Conservation (phyloP, 2,329 filamentous ascomycete genomes). For the Didymella lethalis region DNA sequence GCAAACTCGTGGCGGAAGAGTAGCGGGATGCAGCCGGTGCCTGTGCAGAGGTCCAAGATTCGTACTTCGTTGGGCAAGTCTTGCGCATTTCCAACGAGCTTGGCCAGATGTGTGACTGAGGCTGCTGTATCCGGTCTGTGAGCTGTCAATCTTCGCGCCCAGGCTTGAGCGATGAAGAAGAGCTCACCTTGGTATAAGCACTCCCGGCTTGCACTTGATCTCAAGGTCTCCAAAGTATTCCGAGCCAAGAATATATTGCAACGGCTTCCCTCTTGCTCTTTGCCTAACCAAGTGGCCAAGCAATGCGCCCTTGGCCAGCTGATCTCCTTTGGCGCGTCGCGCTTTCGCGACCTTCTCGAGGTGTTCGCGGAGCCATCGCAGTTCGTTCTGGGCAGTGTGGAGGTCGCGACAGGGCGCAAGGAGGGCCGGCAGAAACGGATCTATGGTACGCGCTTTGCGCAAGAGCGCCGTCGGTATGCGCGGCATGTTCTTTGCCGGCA, state of each 20-base stretch:
- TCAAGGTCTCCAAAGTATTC: conserved; percentile 89
- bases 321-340: conserved; percentile 31
- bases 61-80: conserved; percentile 55
- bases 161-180: conserved; percentile 26
- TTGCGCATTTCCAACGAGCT: conserved; percentile 34
- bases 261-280: conserved; percentile 70
- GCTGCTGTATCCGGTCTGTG: conserved; percentile 58
- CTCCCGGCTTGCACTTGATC: conserved; percentile 76
- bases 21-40: conserved; percentile 88
- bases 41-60: conserved; percentile 87
- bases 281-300: conserved; percentile 38
- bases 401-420: conserved; percentile 71
- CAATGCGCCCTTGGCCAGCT: conserved; percentile 30
- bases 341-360: conserved; percentile 40
- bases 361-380: conserved; percentile 75
- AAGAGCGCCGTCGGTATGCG: conserved; percentile 68
- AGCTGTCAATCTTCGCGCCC: conserved; percentile 21
- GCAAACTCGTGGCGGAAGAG: conserved; percentile 71
- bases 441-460: conserved; percentile 61
- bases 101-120: conserved; percentile 44
- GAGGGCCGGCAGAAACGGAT: conserved; percentile 66
- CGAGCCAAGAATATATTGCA: conserved; percentile 88
- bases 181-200: conserved; percentile 79
- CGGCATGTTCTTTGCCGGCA: conserved; percentile 53
- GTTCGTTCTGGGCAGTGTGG: conserved; percentile 70